Evolutionary conservation across 1,284 basidiomycete species (phyloP), one percentile per base, ranked within the genome.

Genomic region (Austroboletus olivaceoglutinosus): DNA sequence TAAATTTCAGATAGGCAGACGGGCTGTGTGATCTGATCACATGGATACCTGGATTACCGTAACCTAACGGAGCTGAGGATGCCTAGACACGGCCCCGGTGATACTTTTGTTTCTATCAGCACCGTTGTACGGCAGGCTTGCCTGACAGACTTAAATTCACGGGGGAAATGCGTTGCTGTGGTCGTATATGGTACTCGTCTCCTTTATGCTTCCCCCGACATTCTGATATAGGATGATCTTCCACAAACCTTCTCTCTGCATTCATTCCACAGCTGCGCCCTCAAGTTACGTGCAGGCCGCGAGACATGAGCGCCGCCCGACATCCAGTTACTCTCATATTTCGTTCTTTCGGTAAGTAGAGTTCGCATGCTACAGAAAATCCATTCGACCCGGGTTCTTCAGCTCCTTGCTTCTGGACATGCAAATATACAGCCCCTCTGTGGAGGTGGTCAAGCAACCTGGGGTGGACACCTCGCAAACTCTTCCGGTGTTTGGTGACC

Each of bases 401-500:
- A 86, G 84, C 25, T 80, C 81, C 18, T 60, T 74, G 31, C 76
- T 78, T 55, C 68, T 85, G 58, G 81, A 84, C 58, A 70, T 86
- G 49, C 77, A 78, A 52, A 67, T 87, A 22, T 76, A 79, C 50
- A 85, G 83, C 53, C 76, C 81, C 12, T 81, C 76, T 12, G 68
- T 84, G 16, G 82, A 79, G 63, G 64, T 77, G 30, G 66, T 72
- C 21, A 72, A 73, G 29, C 70, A 68, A 22, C 62, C 68, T 47
- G 69, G 62, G 25, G 65, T 68, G 39, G 66, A 65, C 23, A 59
- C 50, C 33, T 64, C 64, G 23, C 75, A 73, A 13, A 70, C 76
- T 23, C 58, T 78, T 18, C 81, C 85, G 2, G 80, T 86, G 13
- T 86, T 83, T 56, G 74, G 76, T 33, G 76, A 81, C 48, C 75